Evolutionary conservation across 495 filamentous ascomycete genomes (phyloP).

Genomic region (Baudoinia panamericana): DNA sequence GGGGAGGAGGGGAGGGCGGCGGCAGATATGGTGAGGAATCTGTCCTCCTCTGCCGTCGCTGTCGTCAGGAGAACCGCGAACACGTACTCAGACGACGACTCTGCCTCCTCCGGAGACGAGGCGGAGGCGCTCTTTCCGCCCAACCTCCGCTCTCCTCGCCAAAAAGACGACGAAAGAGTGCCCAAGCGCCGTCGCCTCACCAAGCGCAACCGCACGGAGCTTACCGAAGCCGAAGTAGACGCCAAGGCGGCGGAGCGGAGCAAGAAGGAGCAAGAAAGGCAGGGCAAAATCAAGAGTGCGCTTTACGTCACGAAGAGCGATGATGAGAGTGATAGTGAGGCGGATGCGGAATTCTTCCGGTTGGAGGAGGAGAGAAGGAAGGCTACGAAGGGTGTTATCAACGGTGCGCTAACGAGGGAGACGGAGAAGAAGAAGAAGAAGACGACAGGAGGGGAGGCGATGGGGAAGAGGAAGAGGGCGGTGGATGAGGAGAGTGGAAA

Average conservation of each 20-base stretch:
- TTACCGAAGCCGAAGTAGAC: constrained; percentile 35
- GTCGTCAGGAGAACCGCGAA: constrained; percentile 35
- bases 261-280: constrained; percentile 36
- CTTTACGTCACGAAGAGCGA: constrained; percentile 68
- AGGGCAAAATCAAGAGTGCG: constrained; percentile 67
- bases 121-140: constrained; percentile 55
- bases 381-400: constrained; percentile 37
- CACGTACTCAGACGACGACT: constrained; percentile 40
- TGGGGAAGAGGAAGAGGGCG: constrained; percentile 29
- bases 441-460: constrained; percentile 29
- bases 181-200: constrained; percentile 38
- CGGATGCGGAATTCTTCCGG: constrained; percentile 54
- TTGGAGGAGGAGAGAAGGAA: constrained; percentile 48
- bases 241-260: constrained; percentile 32
- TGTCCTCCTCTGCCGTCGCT: constrained; percentile 37
- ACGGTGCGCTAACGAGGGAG: constrained; percentile 33
- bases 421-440: constrained; percentile 34
- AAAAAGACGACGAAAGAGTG: constrained; percentile 38
- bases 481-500: background rate
- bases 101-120: too few species aligned
- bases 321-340: constrained; percentile 56
- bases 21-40: constrained; percentile 61
- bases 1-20: constrained; percentile 61
- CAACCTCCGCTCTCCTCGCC: constrained; percentile 45
- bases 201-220: constrained; percentile 29